Conservation (phyloP, 352 stramenopile genomes). For the Globisporangium rhizosaccharum region DNA sequence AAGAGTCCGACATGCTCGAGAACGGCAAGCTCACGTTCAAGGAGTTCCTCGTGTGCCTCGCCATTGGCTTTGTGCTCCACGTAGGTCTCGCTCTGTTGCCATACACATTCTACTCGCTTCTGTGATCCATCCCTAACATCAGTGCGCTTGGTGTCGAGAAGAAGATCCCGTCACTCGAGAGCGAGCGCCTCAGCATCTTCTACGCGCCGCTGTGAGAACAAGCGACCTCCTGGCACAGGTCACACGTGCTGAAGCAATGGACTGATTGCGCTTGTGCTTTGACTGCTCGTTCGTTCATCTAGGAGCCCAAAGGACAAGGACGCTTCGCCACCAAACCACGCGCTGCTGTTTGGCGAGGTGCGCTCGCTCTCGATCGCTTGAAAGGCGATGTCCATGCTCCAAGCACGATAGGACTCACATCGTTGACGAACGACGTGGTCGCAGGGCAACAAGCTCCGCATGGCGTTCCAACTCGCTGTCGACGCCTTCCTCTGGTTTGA, state of each 20-base stretch:
- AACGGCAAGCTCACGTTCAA: slow-evolving; percentile 80
- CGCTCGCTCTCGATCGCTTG: not conserved
- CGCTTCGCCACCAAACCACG: slow-evolving; percentile 12
- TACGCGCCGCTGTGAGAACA: slow-evolving; percentile 60
- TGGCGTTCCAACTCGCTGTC: slow-evolving; percentile 76
- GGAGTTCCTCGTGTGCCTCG: slow-evolving; percentile 85
- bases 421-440: too few species aligned
- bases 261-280: not conserved
- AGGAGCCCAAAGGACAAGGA: slow-evolving; percentile 7
- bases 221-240: not conserved
- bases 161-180: slow-evolving; percentile 77
- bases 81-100: slow-evolving; percentile 23
- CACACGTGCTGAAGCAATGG: too few species aligned
- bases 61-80: slow-evolving; percentile 82
- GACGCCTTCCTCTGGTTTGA: slow-evolving; percentile 88
- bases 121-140: not conserved
- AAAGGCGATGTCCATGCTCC: too few species aligned
- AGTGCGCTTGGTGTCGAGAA: slow-evolving; percentile 10
- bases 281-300: not conserved
- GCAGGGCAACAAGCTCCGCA: slow-evolving; percentile 73
- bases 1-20: slow-evolving; percentile 83
- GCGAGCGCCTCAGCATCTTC: slow-evolving; percentile 70
- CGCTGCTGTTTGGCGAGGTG: slow-evolving; percentile 70
- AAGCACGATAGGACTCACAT: not conserved
- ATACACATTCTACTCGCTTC: not conserved